Evolutionary conservation across 176 grass and related monocot genomes (phyloP).

Genomic region (Cenchrus americanus): DNA sequence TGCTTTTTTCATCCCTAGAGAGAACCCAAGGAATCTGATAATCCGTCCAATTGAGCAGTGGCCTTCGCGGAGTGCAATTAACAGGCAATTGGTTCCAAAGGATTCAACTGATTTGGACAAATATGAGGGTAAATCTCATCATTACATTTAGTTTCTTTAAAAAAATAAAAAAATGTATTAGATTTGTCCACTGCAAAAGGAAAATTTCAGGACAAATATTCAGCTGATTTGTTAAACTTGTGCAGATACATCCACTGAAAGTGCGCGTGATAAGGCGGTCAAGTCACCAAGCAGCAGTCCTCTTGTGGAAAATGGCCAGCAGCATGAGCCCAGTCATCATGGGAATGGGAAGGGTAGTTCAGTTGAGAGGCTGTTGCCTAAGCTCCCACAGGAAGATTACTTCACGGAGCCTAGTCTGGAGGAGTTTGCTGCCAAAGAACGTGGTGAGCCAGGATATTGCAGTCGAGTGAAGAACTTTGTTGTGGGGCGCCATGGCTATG

Average conservation of each 20-base stretch:
- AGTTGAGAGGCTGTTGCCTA: constrained; percentile 64
- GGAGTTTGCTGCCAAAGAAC: constrained; percentile 86
- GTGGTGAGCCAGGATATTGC: constrained; percentile 73
- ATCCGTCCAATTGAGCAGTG: constrained; percentile 87
- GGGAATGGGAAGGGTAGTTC: constrained; percentile 50
- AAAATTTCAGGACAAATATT: background rate
- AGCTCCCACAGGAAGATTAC: constrained; percentile 72
- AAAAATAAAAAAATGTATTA: background rate
- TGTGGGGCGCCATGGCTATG: constrained; percentile 70
- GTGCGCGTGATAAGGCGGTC: constrained; percentile 28
- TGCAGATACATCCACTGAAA: constrained; percentile 49
- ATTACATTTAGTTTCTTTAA: background rate
- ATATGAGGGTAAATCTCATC: constrained; percentile 53
- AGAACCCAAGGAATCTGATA: constrained; percentile 89
- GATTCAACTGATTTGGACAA: constrained; percentile 48
- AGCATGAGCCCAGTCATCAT: constrained; percentile 24
- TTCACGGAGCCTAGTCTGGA: constrained; percentile 71
- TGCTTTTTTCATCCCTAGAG: constrained; percentile 90
- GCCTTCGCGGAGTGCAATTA: constrained; percentile 46
- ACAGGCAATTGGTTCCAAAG: constrained; percentile 41
- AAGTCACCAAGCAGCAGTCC: constrained; percentile 22
- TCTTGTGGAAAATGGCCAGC: constrained; percentile 45
- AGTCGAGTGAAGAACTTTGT: constrained; percentile 70
- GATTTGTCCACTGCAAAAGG: background rate
- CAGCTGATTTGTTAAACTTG: constrained; percentile 25